These are phyloP conservation scores for Trichosanthes truncata DNA, from an alignment of 306 rosid genomes.

Conservation along the genomic window DNA sequence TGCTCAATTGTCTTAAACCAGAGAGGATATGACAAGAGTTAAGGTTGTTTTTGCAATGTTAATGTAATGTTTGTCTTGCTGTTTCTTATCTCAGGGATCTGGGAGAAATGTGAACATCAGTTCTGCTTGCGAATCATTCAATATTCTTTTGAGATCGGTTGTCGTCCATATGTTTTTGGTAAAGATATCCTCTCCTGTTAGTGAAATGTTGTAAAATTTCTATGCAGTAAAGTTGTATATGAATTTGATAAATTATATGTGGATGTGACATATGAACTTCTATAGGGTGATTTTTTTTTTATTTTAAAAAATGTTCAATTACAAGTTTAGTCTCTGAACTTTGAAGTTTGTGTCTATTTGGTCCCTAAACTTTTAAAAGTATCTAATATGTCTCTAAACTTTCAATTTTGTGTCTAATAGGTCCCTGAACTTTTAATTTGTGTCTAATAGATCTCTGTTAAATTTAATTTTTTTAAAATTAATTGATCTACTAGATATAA, in stretches of 20 bases:
- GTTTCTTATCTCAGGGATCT: not conserved
- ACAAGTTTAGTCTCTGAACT: too few species aligned
- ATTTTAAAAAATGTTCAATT: too few species aligned
- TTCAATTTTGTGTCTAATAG: too few species aligned
- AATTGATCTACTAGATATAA: too few species aligned
- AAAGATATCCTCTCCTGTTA: not conserved
- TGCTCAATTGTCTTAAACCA: slow-evolving; percentile 42
- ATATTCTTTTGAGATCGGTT: not conserved
- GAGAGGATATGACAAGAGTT: not conserved
- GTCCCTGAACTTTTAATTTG: too few species aligned
- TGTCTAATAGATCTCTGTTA: too few species aligned
- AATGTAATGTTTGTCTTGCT: not conserved
- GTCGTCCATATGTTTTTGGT: not conserved
- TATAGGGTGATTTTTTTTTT: not conserved
- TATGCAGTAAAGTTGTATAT: not conserved
- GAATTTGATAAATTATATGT: not conserved
- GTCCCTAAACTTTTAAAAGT: too few species aligned
- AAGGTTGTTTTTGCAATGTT: not conserved
- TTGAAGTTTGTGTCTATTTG: too few species aligned
- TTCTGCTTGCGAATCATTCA: not conserved
- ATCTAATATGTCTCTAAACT: too few species aligned
- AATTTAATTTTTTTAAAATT: too few species aligned
- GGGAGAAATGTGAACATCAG: not conserved
- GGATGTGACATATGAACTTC: not conserved
- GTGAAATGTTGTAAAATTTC: not conserved